A percentile compares a stretch with the other conserved stretches of the same genome.
phyloP scores from a whole-genome alignment of 352 stramenopile species.

The Phytophthora foliorum region DNA sequence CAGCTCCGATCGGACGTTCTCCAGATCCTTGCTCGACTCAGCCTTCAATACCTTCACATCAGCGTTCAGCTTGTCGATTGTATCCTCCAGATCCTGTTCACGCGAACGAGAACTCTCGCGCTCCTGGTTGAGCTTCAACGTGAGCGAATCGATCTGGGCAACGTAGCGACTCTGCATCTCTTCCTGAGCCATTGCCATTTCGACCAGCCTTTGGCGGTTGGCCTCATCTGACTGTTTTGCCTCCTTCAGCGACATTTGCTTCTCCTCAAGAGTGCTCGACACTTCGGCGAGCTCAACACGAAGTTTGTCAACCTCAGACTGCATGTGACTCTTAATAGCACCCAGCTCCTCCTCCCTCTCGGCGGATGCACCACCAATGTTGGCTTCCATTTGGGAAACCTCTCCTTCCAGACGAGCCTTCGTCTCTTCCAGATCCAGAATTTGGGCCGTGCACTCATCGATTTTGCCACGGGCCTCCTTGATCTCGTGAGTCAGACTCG shows the following conservation, averaged over 20 bases:
- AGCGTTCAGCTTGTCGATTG: slow-evolving; percentile 43
- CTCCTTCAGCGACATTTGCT: slow-evolving; percentile 41
- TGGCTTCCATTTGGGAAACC: slow-evolving; percentile 49
- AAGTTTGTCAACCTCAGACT: slow-evolving; percentile 36
- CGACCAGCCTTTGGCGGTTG: slow-evolving; percentile 49
- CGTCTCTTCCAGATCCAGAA: slow-evolving; percentile 44
- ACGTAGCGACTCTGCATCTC: slow-evolving; percentile 53
- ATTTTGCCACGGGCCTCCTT: slow-evolving; percentile 53
- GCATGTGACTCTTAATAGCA: slow-evolving; percentile 38
- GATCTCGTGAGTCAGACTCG: slow-evolving; percentile 50
- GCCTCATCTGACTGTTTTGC: slow-evolving; percentile 47
- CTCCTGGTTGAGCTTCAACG: slow-evolving; percentile 56
- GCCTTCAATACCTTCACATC: slow-evolving; percentile 45
- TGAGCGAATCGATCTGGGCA: slow-evolving; percentile 51
- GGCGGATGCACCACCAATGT: slow-evolving; percentile 40
- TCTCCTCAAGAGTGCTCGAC: slow-evolving; percentile 41
- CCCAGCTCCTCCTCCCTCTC: slow-evolving; percentile 42
- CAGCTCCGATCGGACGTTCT: slow-evolving; percentile 28
- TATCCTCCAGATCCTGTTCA: slow-evolving; percentile 52
- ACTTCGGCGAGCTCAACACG: slow-evolving; percentile 42
- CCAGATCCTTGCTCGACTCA: slow-evolving; percentile 45
- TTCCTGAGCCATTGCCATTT: slow-evolving; percentile 55
- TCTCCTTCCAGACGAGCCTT: slow-evolving; percentile 52
- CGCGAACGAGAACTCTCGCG: slow-evolving; percentile 50
- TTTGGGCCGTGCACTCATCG: slow-evolving; percentile 42